A percentile compares a stretch with the other conserved stretches of the same genome.
phyloP scores from a whole-genome alignment of 2,329 filamentous ascomycete genomes.

The Cladosporium sp. region DNA sequence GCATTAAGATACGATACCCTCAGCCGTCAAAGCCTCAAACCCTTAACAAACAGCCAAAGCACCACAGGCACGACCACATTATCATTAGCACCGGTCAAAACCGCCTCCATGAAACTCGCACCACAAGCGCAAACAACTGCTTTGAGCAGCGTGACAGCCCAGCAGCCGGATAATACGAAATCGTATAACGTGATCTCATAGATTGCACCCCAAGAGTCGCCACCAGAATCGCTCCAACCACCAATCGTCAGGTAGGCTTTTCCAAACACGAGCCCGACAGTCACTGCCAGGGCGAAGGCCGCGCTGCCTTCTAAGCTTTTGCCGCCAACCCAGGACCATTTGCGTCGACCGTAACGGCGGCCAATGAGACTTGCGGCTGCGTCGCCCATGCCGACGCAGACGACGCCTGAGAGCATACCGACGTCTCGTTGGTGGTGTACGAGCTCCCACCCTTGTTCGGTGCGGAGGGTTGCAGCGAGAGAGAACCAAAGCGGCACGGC shows the following conservation, averaged over 20 bases:
- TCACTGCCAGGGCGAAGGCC: constrained; percentile 79
- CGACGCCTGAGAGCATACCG: constrained; percentile 85
- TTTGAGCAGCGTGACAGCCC: constrained; percentile 46
- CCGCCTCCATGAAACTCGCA: constrained; percentile 88
- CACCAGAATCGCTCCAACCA: constrained; percentile 52
- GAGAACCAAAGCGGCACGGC: constrained; percentile 91
- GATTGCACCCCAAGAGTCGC: background rate
- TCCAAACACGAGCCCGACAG: constrained; percentile 63
- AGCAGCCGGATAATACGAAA: constrained; percentile 13
- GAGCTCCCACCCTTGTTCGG: constrained; percentile 65
- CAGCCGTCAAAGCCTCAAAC: constrained; percentile 48
- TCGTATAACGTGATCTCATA: background rate
- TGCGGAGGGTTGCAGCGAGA: constrained; percentile 63
- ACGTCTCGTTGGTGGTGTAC: constrained; percentile 56
- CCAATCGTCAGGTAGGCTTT: constrained; percentile 72
- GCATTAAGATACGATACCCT: too few species aligned
- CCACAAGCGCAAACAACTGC: constrained; percentile 67
- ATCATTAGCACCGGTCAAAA: constrained; percentile 94
- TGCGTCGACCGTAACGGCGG: constrained; percentile 74
- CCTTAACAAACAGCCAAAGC: constrained; percentile 86
- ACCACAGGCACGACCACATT: constrained; percentile 95
- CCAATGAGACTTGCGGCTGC: constrained; percentile 89
- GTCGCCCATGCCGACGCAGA: constrained; percentile 93
- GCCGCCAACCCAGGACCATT: constrained; percentile 95
- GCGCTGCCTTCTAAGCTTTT: constrained; percentile 85